Percentiles rank a stretch among this genome's conserved stretches.
Conservation (phyloP, 2,329 filamentous ascomycete species). For the Catunica adiposa region DNA sequence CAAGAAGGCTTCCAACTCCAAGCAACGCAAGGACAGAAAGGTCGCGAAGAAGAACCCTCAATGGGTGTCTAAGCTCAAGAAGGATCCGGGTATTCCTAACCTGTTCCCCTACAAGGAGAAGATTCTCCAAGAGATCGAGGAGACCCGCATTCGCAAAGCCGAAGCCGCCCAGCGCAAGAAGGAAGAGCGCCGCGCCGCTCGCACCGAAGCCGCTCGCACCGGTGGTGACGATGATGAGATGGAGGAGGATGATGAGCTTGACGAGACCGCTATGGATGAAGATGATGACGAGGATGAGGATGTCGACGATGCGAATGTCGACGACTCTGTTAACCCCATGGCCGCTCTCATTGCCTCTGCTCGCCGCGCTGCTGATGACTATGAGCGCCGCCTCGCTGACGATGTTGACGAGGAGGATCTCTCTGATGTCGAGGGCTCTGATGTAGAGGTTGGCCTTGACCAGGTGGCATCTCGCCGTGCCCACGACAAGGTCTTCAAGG, state of each 20-base stretch:
- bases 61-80: slow-evolving; percentile 91
- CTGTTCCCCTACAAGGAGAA: slow-evolving; percentile 96
- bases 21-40: slow-evolving; percentile 82
- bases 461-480: slow-evolving; percentile 58
- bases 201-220: slow-evolving; percentile 45
- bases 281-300: slow-evolving; percentile 35
- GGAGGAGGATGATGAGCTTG: slow-evolving; percentile 33
- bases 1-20: slow-evolving; percentile 75
- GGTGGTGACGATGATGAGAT: slow-evolving; percentile 30
- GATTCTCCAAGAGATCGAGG: slow-evolving; percentile 86
- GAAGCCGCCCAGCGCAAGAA: slow-evolving; percentile 58
- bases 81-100: slow-evolving; percentile 95
- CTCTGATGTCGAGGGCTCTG: slow-evolving; percentile 38
- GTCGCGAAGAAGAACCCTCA: slow-evolving; percentile 88
- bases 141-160: slow-evolving; percentile 61
- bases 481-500: slow-evolving; percentile 92
- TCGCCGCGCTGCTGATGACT: slow-evolving; percentile 57
- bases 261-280: slow-evolving; percentile 33
- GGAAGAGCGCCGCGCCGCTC: slow-evolving; percentile 54
- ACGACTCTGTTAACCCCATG: slow-evolving; percentile 69
- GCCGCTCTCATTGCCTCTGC: slow-evolving; percentile 79
- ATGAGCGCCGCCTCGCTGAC: slow-evolving; percentile 47
- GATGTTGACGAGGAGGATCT: slow-evolving; percentile 42
- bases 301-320: slow-evolving; percentile 42
- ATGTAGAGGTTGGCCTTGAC: slow-evolving; percentile 32